A percentile compares a stretch with the other conserved stretches of the same genome.
Evolutionary conservation across 2,329 filamentous ascomycete species (phyloP).

Genomic region (Gnomoniopsis smithogilvyi): DNA sequence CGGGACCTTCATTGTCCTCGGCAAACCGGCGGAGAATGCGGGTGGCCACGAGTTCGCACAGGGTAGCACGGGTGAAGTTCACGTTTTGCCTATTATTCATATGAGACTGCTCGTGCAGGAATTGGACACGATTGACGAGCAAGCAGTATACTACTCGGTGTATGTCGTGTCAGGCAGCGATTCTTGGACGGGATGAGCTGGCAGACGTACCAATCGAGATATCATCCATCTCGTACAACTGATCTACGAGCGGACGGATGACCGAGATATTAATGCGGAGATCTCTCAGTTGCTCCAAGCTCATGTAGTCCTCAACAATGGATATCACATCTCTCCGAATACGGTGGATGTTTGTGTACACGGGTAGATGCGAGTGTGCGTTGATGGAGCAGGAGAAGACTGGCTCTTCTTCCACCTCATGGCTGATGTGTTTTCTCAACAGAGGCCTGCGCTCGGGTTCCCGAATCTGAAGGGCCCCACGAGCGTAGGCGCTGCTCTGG

Average conservation of each 20-base stretch:
- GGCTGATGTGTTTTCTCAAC: constrained; percentile 34
- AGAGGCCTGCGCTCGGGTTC: constrained; percentile 32
- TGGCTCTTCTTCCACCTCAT: constrained; percentile 35
- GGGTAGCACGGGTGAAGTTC: constrained; percentile 70
- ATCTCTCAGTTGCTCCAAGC: constrained; percentile 73
- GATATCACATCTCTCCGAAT: constrained; percentile 62
- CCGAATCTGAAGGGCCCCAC: constrained; percentile 12
- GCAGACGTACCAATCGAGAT: constrained; percentile 63
- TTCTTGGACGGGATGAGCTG: not conserved
- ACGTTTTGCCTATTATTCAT: constrained; percentile 78
- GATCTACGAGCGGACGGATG: constrained; percentile 78
- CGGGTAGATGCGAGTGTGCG: constrained; percentile 61
- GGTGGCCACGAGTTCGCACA: constrained; percentile 78
- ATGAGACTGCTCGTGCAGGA: constrained; percentile 73
- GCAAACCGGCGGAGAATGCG: constrained; percentile 75
- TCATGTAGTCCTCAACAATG: constrained; percentile 62
- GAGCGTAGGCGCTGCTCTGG: constrained; percentile 2
- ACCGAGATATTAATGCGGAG: constrained; percentile 79
- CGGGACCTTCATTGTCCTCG: constrained; percentile 69
- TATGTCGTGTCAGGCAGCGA: not conserved
- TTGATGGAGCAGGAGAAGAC: constrained; percentile 55
- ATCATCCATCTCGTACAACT: constrained; percentile 75
- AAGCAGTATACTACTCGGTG: constrained; percentile 67
- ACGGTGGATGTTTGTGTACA: constrained; percentile 76
- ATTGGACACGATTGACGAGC: constrained; percentile 77